A percentile compares a stretch with the other conserved stretches of the same genome.
phyloP scores from a whole-genome alignment of 495 filamentous ascomycete genomes.

The Podospora pseudopauciseta region DNA sequence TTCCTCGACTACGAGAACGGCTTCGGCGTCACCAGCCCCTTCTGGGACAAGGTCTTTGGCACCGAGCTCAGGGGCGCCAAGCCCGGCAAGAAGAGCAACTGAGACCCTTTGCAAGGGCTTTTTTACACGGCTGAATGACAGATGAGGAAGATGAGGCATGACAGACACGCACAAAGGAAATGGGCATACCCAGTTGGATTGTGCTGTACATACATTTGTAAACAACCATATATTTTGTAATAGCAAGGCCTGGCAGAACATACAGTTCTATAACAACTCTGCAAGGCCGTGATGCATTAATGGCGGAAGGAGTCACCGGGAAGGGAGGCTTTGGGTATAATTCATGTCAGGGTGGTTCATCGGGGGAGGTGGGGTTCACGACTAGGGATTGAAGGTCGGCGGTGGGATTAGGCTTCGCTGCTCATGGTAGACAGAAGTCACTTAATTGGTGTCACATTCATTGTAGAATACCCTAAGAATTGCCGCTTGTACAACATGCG shows the following conservation, averaged over 20 bases:
- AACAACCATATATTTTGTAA: conserved; percentile 9
- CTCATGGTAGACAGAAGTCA: not conserved
- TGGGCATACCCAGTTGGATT: not conserved
- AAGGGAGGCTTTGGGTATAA: not conserved
- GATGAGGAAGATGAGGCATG: conserved; percentile 1
- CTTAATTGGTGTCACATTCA: not conserved
- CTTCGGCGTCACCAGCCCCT: conserved; percentile 96
- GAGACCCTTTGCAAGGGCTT: conserved; percentile 42
- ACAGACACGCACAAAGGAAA: conserved; percentile 1
- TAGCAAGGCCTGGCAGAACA: conserved; percentile 2
- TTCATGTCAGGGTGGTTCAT: not conserved
- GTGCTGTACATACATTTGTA: conserved; percentile 5
- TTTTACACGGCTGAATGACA: conserved; percentile 40
- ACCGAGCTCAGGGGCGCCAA: conserved; percentile 62
- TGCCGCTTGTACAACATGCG: not conserved
- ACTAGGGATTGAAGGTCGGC: not conserved
- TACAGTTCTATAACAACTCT: not conserved
- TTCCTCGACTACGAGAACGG: conserved; percentile 95
- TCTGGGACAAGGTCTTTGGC: conserved; percentile 93
- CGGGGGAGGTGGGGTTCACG: not conserved
- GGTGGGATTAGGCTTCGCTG: not conserved
- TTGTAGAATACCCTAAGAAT: not conserved
- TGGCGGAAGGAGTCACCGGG: not conserved
- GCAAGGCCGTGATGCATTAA: conserved; percentile 2
- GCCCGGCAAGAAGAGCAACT: conserved; percentile 20